A percentile compares a stretch with the other conserved stretches of the same genome.
Conservation (phyloP, 2,329 filamentous ascomycete genomes). For the Stemphylium lycopersici region DNA sequence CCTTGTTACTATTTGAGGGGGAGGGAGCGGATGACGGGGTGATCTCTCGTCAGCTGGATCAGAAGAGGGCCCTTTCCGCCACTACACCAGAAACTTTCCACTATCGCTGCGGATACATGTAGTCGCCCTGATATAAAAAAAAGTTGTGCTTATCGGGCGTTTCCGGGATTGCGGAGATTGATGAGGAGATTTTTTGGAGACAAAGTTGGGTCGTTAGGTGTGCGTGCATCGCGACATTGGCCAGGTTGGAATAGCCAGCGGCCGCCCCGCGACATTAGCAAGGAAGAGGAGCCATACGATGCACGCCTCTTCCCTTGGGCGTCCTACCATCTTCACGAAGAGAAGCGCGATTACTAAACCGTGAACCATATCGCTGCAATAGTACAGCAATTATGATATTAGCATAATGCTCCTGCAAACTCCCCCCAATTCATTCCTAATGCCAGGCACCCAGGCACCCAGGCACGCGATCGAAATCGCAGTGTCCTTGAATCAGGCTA, state of each 20-base stretch:
- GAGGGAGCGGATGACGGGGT: not conserved
- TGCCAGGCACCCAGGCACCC: constrained; percentile 14
- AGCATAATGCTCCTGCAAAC: not conserved
- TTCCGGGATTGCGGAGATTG: not conserved
- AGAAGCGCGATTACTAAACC: not conserved
- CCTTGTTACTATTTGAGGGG: not conserved
- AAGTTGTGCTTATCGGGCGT: not conserved
- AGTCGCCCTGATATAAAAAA: not conserved
- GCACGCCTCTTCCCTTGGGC: not conserved
- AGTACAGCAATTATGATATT: not conserved
- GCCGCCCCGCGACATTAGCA: not conserved
- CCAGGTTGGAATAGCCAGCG: not conserved
- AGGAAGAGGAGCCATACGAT: not conserved
- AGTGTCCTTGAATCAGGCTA: constrained; percentile 7
- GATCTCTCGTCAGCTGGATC: not conserved
- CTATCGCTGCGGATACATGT: not conserved
- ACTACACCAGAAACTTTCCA: not conserved
- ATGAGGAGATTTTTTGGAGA: not conserved
- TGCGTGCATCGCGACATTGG: not conserved
- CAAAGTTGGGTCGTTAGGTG: not conserved
- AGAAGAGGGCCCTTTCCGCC: not conserved
- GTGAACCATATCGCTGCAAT: constrained; percentile 1
- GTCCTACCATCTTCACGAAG: not conserved
- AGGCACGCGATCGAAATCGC: not conserved
- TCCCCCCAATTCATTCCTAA: not conserved